phyloP scores from a whole-genome alignment of 495 filamentous ascomycete genomes.

The Penicilliopsis zonata region DNA sequence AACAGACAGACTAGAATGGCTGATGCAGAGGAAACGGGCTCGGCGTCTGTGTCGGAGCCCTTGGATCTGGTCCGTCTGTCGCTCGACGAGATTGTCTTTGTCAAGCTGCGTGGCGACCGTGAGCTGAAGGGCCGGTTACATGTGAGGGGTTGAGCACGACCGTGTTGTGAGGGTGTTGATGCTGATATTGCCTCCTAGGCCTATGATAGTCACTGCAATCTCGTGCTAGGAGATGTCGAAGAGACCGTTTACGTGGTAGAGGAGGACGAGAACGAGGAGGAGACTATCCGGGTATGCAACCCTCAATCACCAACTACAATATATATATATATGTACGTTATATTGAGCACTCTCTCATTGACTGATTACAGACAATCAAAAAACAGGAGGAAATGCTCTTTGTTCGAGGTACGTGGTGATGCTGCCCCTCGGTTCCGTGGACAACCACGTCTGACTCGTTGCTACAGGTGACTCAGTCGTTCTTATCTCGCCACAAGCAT shows the following conservation, averaged over 20 bases:
- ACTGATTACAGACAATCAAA: conserved; percentile 72
- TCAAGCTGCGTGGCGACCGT: conserved; percentile 89
- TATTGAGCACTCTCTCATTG: too few species aligned
- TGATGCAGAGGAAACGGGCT: conserved; percentile 53
- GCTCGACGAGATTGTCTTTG: conserved; percentile 90
- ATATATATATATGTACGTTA: conserved; percentile 8
- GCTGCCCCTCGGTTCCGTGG: background rate
- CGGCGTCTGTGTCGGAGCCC: conserved; percentile 63
- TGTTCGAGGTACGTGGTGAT: conserved; percentile 82
- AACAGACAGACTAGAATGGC: conserved; percentile 52
- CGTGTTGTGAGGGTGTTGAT: background rate
- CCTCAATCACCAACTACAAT: too few species aligned
- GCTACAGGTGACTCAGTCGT: conserved; percentile 83
- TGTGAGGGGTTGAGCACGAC: too few species aligned
- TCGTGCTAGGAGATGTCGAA: conserved; percentile 94
- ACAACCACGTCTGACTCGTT: background rate
- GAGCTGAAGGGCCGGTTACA: conserved; percentile 92
- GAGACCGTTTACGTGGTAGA: conserved; percentile 90
- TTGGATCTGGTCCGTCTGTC: conserved; percentile 91
- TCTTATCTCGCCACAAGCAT: conserved; percentile 74
- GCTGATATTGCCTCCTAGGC: conserved; percentile 45
- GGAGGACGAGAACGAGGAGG: conserved; percentile 76
- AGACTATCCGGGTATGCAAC: conserved; percentile 42
- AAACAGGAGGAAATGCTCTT: conserved; percentile 99
- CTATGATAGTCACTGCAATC: conserved; percentile 96